These are phyloP conservation scores for Pelargonium nanum DNA, from an alignment of 345 rosid genomes.

Conservation along the genomic window DNA sequence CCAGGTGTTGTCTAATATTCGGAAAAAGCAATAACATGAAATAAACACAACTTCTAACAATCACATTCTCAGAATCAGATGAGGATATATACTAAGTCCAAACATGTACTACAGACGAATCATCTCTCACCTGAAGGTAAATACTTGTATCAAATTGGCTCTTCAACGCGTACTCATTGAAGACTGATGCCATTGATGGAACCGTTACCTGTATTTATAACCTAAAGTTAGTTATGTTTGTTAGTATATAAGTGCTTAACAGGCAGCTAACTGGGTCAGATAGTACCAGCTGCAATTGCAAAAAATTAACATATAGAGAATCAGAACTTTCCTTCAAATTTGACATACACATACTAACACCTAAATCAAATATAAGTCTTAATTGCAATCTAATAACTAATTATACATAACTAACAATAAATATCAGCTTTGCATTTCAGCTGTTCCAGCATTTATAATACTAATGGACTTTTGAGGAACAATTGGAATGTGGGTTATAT, in stretches of 20 bases:
- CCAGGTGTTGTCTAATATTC: no score
- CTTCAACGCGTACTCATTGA: conserved; percentile 51
- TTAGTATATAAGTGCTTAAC: background rate
- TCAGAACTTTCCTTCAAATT: no score
- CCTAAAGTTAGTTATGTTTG: background rate
- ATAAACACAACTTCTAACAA: no score
- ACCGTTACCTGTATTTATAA: conserved; percentile 30
- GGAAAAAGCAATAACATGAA: background rate
- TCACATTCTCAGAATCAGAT: background rate
- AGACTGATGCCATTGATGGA: conserved; percentile 51
- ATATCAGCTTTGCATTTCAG: no score
- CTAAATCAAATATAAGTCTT: no score
- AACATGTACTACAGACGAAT: background rate
- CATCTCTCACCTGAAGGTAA: conserved; percentile 42
- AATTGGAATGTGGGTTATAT: background rate
- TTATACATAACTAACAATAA: no score
- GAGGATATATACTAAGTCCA: background rate
- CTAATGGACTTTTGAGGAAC: background rate
- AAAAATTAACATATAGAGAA: no score
- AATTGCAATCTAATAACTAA: no score
- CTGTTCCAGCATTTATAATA: no score
- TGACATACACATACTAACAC: no score
- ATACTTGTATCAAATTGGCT: conserved; percentile 52
- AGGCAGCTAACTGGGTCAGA: background rate
- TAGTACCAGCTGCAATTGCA: background rate